Evolutionary conservation across 2,329 filamentous ascomycete species (phyloP), one percentile per base, ranked within the genome.

Genomic region (Diaporthe ampelina): DNA sequence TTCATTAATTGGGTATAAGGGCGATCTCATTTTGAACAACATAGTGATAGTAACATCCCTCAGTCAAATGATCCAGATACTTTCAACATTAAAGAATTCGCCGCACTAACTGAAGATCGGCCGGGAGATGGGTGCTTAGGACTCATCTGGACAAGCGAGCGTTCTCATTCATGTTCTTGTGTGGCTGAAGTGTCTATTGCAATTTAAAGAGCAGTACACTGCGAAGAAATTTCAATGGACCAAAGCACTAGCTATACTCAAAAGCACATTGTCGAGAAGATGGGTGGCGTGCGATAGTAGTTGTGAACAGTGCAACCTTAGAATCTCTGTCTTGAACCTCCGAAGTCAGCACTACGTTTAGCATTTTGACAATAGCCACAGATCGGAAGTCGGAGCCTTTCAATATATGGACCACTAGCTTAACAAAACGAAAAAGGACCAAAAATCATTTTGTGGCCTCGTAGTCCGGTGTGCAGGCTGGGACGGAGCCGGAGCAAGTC

Each of bases 401-500:
- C 3, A 13, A 40, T 40, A 40, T 40, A 13, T 40, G 37, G 13
- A 40, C 37, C 37, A 40, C 13, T 4, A 1, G 37, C 37, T 40
- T 40, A 6, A 40, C 37, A 40, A 40, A 40, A 13, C 15, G 13
- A 13, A 2, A 40, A 40, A 13, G 37, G 13, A 40, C 37, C 11
- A 11, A 15, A 11, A 13, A 13, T 15, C 37, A 13, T 40, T 37
- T 40, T 40, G 37, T 40, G 37, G 37, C 37, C 37, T 40, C 13
- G 37, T 13, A 40, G 37, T 40, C 37, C 37, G 9, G 9, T 21
- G n/a, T 37, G 63, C 63, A 52, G 26, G 29, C 43, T 32, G 21
- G 63, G 32, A 26, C 29, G 21, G 61, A 67, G 45, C 19, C 63
- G 63, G 63, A 50, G 63, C 63, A 67, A 52, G 15, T 45, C 63